Evolutionary conservation across 768 basidiomycete genomes (phyloP).

Genomic region (Boletus barrowsii): DNA sequence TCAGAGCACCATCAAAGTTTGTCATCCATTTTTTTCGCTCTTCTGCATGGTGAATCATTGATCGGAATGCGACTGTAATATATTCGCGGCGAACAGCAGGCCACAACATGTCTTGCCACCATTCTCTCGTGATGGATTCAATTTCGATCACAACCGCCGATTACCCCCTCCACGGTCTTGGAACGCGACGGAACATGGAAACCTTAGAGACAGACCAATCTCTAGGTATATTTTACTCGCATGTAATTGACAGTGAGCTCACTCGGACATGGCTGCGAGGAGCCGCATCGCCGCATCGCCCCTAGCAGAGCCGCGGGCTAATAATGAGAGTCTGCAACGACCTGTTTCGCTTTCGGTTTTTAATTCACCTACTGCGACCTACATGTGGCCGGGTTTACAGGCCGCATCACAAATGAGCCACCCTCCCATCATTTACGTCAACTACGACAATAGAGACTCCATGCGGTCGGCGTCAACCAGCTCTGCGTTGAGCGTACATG

Average conservation of each 20-base stretch:
- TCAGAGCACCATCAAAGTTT: constrained; percentile 25
- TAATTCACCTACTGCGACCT: constrained; percentile 44
- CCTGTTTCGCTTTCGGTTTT: constrained; percentile 40
- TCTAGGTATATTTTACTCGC: constrained; percentile 23
- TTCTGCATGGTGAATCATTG: constrained; percentile 14
- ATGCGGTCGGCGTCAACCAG: constrained; percentile 32
- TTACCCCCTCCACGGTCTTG: constrained; percentile 32
- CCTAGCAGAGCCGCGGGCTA: constrained; percentile 17
- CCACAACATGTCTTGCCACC: constrained; percentile 34
- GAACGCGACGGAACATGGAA: constrained; percentile 21
- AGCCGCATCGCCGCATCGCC: constrained; percentile 23
- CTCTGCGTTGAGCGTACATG: constrained; percentile 27
- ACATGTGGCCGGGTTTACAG: constrained; percentile 46
- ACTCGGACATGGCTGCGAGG: constrained; percentile 16
- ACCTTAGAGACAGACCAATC: constrained; percentile 21
- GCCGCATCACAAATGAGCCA: constrained; percentile 42
- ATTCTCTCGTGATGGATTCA: constrained; percentile 30
- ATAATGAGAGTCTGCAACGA: constrained; percentile 28
- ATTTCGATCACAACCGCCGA: constrained; percentile 34
- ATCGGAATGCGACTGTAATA: constrained; percentile 23
- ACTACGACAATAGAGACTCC: constrained; percentile 31
- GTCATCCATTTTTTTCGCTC: constrained; percentile 15
- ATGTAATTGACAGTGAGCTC: constrained; percentile 14
- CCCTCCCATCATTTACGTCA: constrained; percentile 40
- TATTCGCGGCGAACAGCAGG: constrained; percentile 30